Evolutionary conservation across 2,329 filamentous ascomycete genomes (phyloP).

Genomic region (Zymoseptoria crescenta): DNA sequence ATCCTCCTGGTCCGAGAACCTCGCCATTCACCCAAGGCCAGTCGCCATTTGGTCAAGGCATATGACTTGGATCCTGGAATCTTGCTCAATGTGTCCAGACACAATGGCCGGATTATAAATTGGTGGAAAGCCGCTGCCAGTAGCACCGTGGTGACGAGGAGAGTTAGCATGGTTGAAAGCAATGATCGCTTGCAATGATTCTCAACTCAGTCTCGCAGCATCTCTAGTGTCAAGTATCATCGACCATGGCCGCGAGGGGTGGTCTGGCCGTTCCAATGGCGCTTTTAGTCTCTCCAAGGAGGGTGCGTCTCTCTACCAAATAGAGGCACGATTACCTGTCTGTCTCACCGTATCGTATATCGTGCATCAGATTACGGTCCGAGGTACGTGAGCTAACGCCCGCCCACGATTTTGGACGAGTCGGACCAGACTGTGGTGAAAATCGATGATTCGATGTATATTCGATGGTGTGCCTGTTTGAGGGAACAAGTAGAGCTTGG

Average conservation of each 20-base stretch:
- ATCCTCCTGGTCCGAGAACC: constrained; percentile 39
- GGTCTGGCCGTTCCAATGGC: background rate
- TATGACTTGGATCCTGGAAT: constrained; percentile 36
- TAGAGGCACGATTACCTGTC: background rate
- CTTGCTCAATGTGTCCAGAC: constrained; percentile 9
- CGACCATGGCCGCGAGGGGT: no score
- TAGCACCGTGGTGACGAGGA: background rate
- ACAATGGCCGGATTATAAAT: constrained; percentile 10
- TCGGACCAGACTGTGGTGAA: no score
- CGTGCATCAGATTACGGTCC: no score
- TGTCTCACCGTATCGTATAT: background rate
- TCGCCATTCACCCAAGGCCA: constrained; percentile 39
- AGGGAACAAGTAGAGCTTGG: no score
- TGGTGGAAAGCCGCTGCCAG: constrained; percentile 2
- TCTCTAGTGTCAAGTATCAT: no score
- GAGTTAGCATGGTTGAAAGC: background rate
- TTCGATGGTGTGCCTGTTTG: no score
- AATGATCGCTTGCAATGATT: background rate
- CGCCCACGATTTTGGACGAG: no score
- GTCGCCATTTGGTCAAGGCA: constrained; percentile 39
- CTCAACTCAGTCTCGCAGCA: no score
- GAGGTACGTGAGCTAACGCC: no score
- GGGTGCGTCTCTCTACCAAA: background rate
- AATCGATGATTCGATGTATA: no score
- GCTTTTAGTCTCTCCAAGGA: background rate